Conservation (phyloP, 2,329 filamentous ascomycete species). For the Aspergillus neotritici region DNA sequence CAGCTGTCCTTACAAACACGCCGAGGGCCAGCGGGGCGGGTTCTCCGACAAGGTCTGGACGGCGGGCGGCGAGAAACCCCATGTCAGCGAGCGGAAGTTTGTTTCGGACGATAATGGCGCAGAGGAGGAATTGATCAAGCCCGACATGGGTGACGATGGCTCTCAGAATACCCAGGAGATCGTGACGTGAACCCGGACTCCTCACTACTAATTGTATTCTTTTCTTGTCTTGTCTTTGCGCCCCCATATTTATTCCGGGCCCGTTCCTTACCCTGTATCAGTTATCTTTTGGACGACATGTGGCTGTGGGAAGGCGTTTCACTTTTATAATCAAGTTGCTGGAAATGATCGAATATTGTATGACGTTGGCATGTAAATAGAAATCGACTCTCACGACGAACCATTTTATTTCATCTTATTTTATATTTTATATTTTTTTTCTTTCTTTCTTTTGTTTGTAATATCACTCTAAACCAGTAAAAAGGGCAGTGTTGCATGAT, state of each 20-base stretch:
- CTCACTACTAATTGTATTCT: neutral
- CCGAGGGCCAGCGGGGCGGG: conserved; percentile 77
- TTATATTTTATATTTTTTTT: too few relatives aligned
- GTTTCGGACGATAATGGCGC: conserved; percentile 57
- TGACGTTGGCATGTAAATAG: conserved; percentile 22
- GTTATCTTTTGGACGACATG: conserved; percentile 15
- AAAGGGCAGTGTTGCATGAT: too few relatives aligned
- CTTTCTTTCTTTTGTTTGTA: too few relatives aligned
- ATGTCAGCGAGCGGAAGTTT: conserved; percentile 86
- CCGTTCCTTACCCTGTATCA: too few relatives aligned
- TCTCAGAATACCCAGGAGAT: conserved; percentile 27
- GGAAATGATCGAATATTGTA: conserved; percentile 9
- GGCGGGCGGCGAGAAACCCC: conserved; percentile 53
- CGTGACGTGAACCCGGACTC: conserved; percentile 21
- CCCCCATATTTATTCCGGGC: neutral
- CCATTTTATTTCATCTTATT: neutral
- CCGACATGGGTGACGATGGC: conserved; percentile 38
- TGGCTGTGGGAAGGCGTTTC: conserved; percentile 23
- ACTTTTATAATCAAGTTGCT: conserved; percentile 7
- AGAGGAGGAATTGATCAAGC: conserved; percentile 71
- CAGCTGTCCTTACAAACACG: conserved; percentile 83
- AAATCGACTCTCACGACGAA: conserved; percentile 15
- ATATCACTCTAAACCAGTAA: too few relatives aligned
- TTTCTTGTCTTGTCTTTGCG: conserved; percentile 1
- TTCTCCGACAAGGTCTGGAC: conserved; percentile 92